Percentiles rank a stretch among this genome's conserved stretches.
These are phyloP conservation scores for Mycena chlorophos DNA, from an alignment of 768 basidiomycete species.

Conservation along the genomic window DNA sequence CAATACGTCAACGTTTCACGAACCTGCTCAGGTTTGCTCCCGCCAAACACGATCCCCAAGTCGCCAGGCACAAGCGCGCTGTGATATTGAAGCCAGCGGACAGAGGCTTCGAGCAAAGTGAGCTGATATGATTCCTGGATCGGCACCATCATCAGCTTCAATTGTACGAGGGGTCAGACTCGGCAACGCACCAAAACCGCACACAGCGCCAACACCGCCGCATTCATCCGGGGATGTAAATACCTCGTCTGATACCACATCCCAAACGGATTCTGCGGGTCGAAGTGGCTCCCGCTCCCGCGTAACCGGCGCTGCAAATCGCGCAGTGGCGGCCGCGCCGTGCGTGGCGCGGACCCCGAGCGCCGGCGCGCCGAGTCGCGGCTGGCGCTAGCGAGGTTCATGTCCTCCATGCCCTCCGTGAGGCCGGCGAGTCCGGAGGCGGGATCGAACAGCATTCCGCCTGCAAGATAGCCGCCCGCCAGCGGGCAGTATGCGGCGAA, in stretches of 20 bases:
- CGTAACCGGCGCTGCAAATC: neutral
- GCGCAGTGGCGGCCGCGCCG: neutral
- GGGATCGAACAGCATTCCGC: conserved; percentile 34
- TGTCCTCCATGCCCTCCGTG: neutral
- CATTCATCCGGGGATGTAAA: conserved; percentile 29
- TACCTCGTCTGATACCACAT: conserved; percentile 45
- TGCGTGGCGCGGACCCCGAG: too few relatives aligned
- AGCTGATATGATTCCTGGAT: conserved; percentile 40
- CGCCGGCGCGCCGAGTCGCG: too few relatives aligned
- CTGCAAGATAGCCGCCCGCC: conserved; percentile 46
- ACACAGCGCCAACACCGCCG: conserved; percentile 38
- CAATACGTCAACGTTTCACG: conserved; percentile 15
- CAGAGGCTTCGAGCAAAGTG: conserved; percentile 43
- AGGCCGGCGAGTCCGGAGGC: neutral
- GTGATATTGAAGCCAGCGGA: conserved; percentile 55
- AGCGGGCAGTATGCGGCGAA: conserved; percentile 46
- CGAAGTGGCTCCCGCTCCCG: conserved; percentile 39
- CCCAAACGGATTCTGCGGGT: conserved; percentile 34
- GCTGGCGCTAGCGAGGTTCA: too few relatives aligned
- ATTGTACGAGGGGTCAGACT: conserved; percentile 8
- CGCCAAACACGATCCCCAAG: conserved; percentile 46
- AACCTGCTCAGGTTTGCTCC: conserved; percentile 39
- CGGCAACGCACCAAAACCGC: conserved; percentile 33
- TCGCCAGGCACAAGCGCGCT: conserved; percentile 40
- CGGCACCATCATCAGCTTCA: neutral